phyloP scores from a whole-genome alignment of 2,329 filamentous ascomycete genomes.

The Microdochium nivale region DNA sequence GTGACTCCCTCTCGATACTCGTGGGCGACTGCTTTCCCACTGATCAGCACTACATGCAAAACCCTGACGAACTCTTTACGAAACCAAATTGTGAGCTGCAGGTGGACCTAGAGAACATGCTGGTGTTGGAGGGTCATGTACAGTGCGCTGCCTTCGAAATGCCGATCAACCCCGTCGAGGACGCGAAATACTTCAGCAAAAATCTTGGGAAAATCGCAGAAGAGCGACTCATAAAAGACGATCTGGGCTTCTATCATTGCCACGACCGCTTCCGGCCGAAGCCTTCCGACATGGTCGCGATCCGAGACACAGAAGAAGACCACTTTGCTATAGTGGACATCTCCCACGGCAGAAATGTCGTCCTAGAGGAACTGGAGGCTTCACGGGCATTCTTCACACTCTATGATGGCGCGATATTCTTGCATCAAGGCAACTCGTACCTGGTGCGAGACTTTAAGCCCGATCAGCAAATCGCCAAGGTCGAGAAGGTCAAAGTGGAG shows the following conservation, averaged over 20 bases:
- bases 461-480: slow-evolving; percentile 73
- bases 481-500: slow-evolving; percentile 82
- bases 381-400: slow-evolving; percentile 92
- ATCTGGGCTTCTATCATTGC: slow-evolving; percentile 79
- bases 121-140: slow-evolving; percentile 86
- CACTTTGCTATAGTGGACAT: slow-evolving; percentile 91
- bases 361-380: slow-evolving; percentile 93
- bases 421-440: slow-evolving; percentile 92
- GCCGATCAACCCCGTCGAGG: slow-evolving; percentile 73
- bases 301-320: slow-evolving; percentile 81
- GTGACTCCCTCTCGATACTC: slow-evolving; percentile 83
- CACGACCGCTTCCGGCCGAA: slow-evolving; percentile 80
- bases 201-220: slow-evolving; percentile 63
- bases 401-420: slow-evolving; percentile 93
- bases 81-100: slow-evolving; percentile 84
- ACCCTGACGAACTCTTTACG: slow-evolving; percentile 88
- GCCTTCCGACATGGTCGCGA: slow-evolving; percentile 75
- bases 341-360: slow-evolving; percentile 70
- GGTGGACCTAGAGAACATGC: slow-evolving; percentile 84
- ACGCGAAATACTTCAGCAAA: slow-evolving; percentile 70
- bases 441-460: slow-evolving; percentile 83
- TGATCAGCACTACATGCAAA: slow-evolving; percentile 95
- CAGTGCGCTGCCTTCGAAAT: slow-evolving; percentile 95
- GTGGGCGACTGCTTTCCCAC: slow-evolving; percentile 84
- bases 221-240: slow-evolving; percentile 66